Evolutionary conservation across 75 land plant species (phyloP).

Genomic region (Sequoiadendron giganteum): DNA sequence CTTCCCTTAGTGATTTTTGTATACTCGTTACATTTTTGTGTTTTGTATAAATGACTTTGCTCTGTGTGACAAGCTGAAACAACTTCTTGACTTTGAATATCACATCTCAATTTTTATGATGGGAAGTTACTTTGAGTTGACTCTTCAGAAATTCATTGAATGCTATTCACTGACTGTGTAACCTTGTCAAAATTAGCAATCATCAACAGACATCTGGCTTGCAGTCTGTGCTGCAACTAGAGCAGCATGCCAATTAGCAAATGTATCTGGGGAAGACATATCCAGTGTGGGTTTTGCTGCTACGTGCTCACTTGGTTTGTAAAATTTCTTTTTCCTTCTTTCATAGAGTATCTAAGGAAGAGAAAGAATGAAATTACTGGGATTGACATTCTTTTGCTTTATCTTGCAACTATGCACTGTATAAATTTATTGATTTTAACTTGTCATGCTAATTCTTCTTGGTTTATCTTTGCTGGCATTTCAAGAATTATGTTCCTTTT

Average conservation of each 20-base stretch:
- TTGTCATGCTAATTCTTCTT: not conserved
- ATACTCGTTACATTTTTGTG: not conserved
- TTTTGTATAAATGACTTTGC: not conserved
- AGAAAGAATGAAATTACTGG: not conserved
- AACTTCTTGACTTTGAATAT: not conserved
- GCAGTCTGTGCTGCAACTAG: conserved; percentile 93
- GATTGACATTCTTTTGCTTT: conserved; percentile 3
- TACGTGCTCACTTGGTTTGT: conserved; percentile 96
- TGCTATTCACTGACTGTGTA: conserved; percentile 8
- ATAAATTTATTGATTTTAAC: not conserved
- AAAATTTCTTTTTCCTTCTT: conserved; percentile 3
- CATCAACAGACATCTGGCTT: conserved; percentile 99
- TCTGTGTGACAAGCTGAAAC: not conserved
- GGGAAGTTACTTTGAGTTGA: not conserved
- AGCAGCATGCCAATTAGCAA: conserved; percentile 66
- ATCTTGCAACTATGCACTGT: not conserved
- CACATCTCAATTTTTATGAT: conserved; percentile 7
- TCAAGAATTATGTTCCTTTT: conserved; percentile 2
- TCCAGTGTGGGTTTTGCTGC: conserved; percentile 90
- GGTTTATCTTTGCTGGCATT: conserved; percentile 4
- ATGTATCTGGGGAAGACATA: conserved; percentile 59
- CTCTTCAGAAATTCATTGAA: conserved; percentile 3
- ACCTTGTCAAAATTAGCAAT: conserved; percentile 53
- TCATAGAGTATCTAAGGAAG: not conserved
- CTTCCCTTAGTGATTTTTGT: not conserved